Percentiles rank a stretch among this genome's conserved stretches.
phyloP scores from a whole-genome alignment of 2,329 filamentous ascomycete species.

The Hyphodiscus sp. region DNA sequence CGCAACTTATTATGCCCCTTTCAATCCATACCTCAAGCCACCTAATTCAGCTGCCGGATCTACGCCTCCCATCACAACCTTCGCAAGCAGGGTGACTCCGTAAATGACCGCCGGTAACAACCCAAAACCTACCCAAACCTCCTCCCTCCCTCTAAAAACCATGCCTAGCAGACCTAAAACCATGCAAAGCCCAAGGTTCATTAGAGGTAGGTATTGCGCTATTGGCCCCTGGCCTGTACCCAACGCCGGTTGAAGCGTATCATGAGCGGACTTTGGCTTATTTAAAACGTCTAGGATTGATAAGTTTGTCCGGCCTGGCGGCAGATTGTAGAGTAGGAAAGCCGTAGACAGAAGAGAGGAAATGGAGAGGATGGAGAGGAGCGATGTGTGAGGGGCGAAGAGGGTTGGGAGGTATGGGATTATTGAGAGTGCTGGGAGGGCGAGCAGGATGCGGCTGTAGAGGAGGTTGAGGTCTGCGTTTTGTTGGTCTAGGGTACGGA shows the following conservation, averaged over 20 bases:
- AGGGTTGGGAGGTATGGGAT: slow-evolving; percentile 50
- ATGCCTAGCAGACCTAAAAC: slow-evolving; percentile 44
- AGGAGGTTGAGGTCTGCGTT: slow-evolving; percentile 53
- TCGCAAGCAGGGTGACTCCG: slow-evolving; percentile 51
- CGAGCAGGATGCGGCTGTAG: slow-evolving; percentile 52
- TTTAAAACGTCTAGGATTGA: slow-evolving; percentile 40
- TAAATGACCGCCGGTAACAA: slow-evolving; percentile 54
- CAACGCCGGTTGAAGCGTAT: too few species aligned
- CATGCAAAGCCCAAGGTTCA: slow-evolving; percentile 52
- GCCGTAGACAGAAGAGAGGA: slow-evolving; percentile 56
- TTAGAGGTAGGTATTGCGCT: slow-evolving; percentile 49
- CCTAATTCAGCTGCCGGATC: slow-evolving; percentile 59
- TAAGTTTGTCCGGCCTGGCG: slow-evolving; percentile 49
- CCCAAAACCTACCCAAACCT: slow-evolving; percentile 38
- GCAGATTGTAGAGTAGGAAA: slow-evolving; percentile 52
- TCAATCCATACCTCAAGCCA: slow-evolving; percentile 58
- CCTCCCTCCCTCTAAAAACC: slow-evolving; percentile 25
- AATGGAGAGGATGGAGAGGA: slow-evolving; percentile 48
- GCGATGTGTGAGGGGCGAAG: slow-evolving; percentile 29
- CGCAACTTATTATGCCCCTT: slow-evolving; percentile 47
- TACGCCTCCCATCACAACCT: slow-evolving; percentile 60
- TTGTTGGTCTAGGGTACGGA: slow-evolving; percentile 45
- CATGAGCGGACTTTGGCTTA: not conserved
- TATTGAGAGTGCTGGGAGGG: slow-evolving; percentile 50
- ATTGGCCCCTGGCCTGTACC: slow-evolving; percentile 38